Base-by-base conservation (phyloP, 1,284 basidiomycete genomes). In the Xerocomus nothofagi region DNA sequence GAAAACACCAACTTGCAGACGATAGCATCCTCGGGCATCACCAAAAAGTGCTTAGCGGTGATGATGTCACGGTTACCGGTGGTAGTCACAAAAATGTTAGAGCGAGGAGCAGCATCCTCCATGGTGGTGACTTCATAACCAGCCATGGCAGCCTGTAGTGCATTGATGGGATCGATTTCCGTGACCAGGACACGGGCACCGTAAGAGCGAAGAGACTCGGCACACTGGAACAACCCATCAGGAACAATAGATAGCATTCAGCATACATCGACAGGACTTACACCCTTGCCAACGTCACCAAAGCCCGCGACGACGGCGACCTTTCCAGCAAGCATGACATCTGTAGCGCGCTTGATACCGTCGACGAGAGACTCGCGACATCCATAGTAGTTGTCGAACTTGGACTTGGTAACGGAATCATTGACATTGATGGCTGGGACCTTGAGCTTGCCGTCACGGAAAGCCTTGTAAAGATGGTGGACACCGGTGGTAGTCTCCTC, bases 401-500 rank as follows among this genome's bases (percentile, higher is more conserved):
- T 99, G 71, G 94, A 98, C 79, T 99, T 99, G 65, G 97, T 99
- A 68, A 99, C 97, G 23, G 96, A 98, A 78, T 98, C 94, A 73
- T 97, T 97, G 72, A 99, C 97, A 74, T 99, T 99, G 84, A 99
- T 99, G 63, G 97, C 97, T 59, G 97, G 93, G 60, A 98, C 80
- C 82, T 96, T 98, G 70, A 99, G 85, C 70, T 84, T 93, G 65
- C 95, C 95, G 49, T 97, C 93, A 65, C 92, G 87, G 88, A 94
- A 90, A 61, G 90, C 85, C 78, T 93, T 94, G 91, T 99, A 99
- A 41, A 99, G 81, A 78, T 98, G 95, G 79, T 99, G 97, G 47
- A 99, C 96, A 82, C 97, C 97, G 56, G 96, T 99, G 60, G 96
- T 99, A 59, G 96, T 99, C 81, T 99, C 96, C 80, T 99, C 96